These are phyloP conservation scores for Kuraishia hungarica DNA, from an alignment of 805 yeast genomes.

Conservation along the genomic window DNA sequence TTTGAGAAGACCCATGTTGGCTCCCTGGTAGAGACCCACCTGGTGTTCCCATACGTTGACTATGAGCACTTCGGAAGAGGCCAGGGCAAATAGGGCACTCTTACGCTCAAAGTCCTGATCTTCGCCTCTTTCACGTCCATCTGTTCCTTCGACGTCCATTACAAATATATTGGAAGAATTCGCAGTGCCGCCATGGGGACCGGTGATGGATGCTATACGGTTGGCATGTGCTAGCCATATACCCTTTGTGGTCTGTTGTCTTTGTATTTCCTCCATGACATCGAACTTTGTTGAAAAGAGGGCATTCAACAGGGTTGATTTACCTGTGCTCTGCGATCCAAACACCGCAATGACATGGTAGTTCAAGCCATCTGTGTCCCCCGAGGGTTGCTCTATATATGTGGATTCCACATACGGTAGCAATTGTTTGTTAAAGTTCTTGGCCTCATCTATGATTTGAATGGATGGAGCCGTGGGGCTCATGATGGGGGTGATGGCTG, in stretches of 20 bases:
- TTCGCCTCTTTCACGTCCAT: conserved; percentile 96
- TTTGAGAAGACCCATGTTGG: conserved; percentile 89
- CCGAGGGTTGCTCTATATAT: conserved; percentile 11
- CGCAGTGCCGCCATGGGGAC: conserved; percentile 3
- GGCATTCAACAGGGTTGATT: conserved; percentile 82
- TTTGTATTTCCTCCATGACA: conserved; percentile 80
- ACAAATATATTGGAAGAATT: conserved; percentile 45
- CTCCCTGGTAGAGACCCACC: conserved; percentile 95
- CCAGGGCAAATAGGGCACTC: conserved; percentile 88
- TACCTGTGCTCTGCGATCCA: conserved; percentile 96
- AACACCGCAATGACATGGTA: conserved; percentile 93
- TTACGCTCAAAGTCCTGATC: conserved; percentile 98
- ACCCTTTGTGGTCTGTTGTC: conserved; percentile 90
- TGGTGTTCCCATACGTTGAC: conserved; percentile 97
- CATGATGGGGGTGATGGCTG: background rate
- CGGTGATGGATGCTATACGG: conserved; percentile 21
- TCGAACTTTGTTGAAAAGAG: conserved; percentile 83
- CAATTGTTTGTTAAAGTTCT: conserved; percentile 35
- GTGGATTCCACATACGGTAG: conserved; percentile 20
- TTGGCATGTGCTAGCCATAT: conserved; percentile 65
- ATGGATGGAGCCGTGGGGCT: too few species aligned
- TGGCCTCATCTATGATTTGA: conserved; percentile 57
- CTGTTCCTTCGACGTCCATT: conserved; percentile 98
- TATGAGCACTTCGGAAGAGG: conserved; percentile 85
- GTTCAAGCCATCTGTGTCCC: conserved; percentile 45